Percentiles rank a stretch among this genome's conserved stretches.
Evolutionary conservation across 2,329 filamentous ascomycete species (phyloP).

Genomic region (Penicillium sp.): DNA sequence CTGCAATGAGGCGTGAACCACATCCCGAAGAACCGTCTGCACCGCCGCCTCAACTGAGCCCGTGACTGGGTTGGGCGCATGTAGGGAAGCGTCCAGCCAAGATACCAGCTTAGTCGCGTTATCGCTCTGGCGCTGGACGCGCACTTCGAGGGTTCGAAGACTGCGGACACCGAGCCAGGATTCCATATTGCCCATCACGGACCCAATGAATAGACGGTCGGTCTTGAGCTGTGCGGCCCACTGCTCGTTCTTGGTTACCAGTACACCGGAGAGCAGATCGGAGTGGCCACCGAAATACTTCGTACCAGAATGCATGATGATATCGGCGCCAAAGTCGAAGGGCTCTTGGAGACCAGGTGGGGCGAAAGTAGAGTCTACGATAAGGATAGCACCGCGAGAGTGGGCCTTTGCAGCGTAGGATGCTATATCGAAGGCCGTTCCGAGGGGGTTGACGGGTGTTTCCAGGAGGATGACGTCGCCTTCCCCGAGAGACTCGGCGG

Average conservation of each 20-base stretch:
- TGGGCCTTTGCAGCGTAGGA: conserved; percentile 73
- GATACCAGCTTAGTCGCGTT: conserved; percentile 69
- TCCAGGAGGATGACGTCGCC: conserved; percentile 91
- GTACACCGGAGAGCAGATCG: conserved; percentile 85
- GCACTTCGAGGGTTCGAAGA: conserved; percentile 79
- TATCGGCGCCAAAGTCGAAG: conserved; percentile 76
- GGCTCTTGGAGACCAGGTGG: conserved; percentile 88
- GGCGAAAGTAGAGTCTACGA: conserved; percentile 89
- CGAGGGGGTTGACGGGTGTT: conserved; percentile 89
- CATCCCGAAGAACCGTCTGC: conserved; percentile 56
- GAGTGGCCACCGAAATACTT: conserved; percentile 97
- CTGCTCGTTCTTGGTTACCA: conserved; percentile 62
- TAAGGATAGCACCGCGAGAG: conserved; percentile 70
- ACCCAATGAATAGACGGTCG: conserved; percentile 77
- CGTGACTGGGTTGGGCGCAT: conserved; percentile 37
- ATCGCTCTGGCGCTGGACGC: conserved; percentile 73
- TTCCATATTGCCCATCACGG: conserved; percentile 85
- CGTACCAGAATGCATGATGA: conserved; percentile 89
- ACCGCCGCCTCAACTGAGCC: conserved; percentile 49
- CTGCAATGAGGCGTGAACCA: conserved; percentile 82
- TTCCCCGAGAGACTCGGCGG: conserved; percentile 63
- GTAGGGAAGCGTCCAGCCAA: conserved; percentile 65
- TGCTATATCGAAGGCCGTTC: conserved; percentile 73
- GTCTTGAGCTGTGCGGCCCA: conserved; percentile 63
- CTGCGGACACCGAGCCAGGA: conserved; percentile 89